phyloP scores from a whole-genome alignment of 495 filamentous ascomycete species.

The Tuber calosporum region DNA sequence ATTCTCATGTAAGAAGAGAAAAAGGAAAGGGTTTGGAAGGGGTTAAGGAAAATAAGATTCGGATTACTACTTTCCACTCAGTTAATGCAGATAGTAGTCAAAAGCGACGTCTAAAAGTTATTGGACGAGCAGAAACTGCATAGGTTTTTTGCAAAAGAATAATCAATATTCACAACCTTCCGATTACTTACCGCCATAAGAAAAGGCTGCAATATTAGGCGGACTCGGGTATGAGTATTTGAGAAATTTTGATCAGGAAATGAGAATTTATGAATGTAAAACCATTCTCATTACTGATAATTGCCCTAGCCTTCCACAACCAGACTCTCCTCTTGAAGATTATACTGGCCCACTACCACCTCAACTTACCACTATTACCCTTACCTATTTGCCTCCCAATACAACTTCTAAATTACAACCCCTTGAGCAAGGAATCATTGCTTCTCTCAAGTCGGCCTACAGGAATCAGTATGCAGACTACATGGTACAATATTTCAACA shows the following conservation, averaged over 20 bases:
- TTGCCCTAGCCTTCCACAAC: constrained; percentile 29
- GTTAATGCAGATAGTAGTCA: no score
- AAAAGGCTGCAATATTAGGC: constrained; percentile 22
- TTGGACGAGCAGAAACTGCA: neutral
- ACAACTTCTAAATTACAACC: constrained; percentile 27
- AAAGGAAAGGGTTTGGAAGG: no score
- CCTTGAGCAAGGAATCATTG: constrained; percentile 24
- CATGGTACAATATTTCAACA: no score
- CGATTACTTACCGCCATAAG: constrained; percentile 32
- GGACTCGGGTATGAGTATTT: constrained; percentile 37
- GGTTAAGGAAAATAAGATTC: no score
- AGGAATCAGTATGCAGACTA: constrained; percentile 24
- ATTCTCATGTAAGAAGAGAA: no score
- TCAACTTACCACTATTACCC: constrained; percentile 24
- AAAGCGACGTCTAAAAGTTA: neutral
- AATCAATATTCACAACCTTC: constrained; percentile 29
- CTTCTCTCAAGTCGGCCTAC: constrained; percentile 27
- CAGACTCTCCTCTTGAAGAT: constrained; percentile 23
- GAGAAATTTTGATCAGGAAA: constrained; percentile 24
- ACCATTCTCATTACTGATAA: constrained; percentile 35
- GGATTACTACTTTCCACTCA: no score
- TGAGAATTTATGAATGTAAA: constrained; percentile 18
- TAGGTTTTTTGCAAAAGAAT: constrained; percentile 17
- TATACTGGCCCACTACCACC: constrained; percentile 30
- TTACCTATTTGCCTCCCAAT: constrained; percentile 32